Base-by-base conservation (phyloP, 2,329 filamentous ascomycete genomes). In the Berkeleyomyces rouxiae region DNA sequence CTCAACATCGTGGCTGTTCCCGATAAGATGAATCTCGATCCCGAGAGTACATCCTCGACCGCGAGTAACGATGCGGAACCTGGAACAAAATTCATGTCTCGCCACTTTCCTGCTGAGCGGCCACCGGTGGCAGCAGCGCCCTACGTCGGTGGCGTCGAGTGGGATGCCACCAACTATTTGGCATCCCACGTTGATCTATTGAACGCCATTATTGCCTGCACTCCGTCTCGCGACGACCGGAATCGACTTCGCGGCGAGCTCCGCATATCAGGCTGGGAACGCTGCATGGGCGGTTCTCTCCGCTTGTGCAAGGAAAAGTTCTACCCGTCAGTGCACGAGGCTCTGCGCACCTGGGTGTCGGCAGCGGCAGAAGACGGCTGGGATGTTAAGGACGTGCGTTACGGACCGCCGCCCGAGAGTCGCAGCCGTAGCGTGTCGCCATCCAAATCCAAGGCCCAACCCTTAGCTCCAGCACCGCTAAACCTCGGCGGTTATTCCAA, bases 221-320 rank as follows among this genome's bases (percentile, higher is more conserved):
- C 93, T 0, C 86, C 88, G 0, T 85, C 84, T 0, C 68, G 71
- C 1, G 73, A 80, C 33, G 84, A 87, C 64, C 87, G 93, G 65
- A 96, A 96, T 72, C 71, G 75, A 0, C 79, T 97, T 9, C 86
- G 93, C n/a, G 77, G 79, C 16, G 84, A 92, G 64, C 78, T 97
- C 61, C 82, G 83, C 61, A 83, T 91, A 65, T 95, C 88, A 0
- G 92, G 93, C 6, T 95, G 90, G 77, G 93, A 99, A 73, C 90
- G 90, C 68, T 84, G 87, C 67, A 88, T 97, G 79, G 90, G 90
- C 13, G 82, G 82, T 31, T 92, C 85, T 64, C 76, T 97, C 66
- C 84, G 93, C 4, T 86, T 92, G 13, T 97, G 92, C 78, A 99
- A 97, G 72, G 91, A 96, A 73, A 97, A 97, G 72, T 96, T 97